These are phyloP conservation scores for Acarospora socialis DNA, from an alignment of 2,329 filamentous ascomycete genomes.

Conservation along the genomic window DNA sequence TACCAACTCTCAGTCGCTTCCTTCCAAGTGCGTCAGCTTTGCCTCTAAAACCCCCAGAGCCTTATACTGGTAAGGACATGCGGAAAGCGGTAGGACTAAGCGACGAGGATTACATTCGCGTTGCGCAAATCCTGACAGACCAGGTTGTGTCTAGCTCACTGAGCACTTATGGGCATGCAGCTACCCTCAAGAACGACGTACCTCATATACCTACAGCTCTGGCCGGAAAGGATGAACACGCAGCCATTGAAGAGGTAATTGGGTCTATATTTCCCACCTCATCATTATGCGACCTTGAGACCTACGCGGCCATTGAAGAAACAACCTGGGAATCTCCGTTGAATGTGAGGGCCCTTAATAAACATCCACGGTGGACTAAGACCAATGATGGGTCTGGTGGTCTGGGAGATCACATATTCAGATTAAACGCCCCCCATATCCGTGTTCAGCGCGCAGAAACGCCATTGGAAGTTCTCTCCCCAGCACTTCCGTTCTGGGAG, in stretches of 20 bases:
- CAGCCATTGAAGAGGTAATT: constrained; percentile 10
- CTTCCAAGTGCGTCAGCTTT: too few species aligned
- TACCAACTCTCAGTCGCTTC: too few species aligned
- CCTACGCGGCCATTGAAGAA: too few species aligned
- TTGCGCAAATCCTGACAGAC: constrained; percentile 58
- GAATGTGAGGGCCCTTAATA: too few species aligned
- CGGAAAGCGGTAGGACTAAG: too few species aligned
- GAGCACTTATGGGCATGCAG: constrained; percentile 13
- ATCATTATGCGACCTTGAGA: neutral
- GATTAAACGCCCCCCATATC: constrained; percentile 54
- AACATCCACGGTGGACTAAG: too few species aligned
- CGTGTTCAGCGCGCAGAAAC: constrained; percentile 57
- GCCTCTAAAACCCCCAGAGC: too few species aligned
- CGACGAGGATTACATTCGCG: constrained; percentile 49
- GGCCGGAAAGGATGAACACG: constrained; percentile 37
- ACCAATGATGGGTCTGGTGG: too few species aligned
- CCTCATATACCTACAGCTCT: too few species aligned
- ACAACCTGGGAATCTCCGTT: too few species aligned
- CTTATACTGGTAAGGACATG: too few species aligned
- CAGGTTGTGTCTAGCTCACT: constrained; percentile 45
- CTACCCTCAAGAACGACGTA: too few species aligned
- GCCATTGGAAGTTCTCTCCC: constrained; percentile 57
- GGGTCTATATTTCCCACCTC: neutral
- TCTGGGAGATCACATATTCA: constrained; percentile 33
- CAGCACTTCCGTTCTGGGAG: constrained; percentile 69